phyloP scores from a whole-genome alignment of 208 protist genomes.

The Leishmania major region DNA sequence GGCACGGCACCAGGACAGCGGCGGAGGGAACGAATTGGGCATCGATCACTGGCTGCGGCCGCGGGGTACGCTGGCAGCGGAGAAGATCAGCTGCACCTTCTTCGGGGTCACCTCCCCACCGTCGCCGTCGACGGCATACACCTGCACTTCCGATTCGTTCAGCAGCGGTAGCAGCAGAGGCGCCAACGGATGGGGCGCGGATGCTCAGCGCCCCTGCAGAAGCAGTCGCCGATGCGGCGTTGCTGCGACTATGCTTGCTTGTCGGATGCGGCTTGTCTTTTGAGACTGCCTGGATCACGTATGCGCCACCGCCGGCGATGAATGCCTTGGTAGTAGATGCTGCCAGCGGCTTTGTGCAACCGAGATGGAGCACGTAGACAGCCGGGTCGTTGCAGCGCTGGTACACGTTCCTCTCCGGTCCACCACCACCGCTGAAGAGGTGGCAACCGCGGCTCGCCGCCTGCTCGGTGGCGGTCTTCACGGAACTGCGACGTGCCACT shows the following conservation, averaged over 20 bases:
- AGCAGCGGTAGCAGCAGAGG: constrained; percentile 34
- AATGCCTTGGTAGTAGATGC: constrained; percentile 19
- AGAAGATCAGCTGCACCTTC: constrained; percentile 15
- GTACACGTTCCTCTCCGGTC: constrained; percentile 22
- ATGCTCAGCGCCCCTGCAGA: constrained; percentile 19
- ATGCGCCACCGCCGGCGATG: constrained; percentile 25
- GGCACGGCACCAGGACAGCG: constrained; percentile 10
- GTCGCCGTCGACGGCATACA: constrained; percentile 30
- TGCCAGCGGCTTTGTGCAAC: constrained; percentile 31
- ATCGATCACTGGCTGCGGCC: constrained; percentile 20
- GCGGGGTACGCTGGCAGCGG: not conserved
- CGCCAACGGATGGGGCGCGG: constrained; percentile 41
- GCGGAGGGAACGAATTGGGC: constrained; percentile 35
- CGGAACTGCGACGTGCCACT: constrained; percentile 20
- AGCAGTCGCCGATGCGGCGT: not conserved
- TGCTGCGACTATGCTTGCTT: not conserved
- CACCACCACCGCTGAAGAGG: not conserved
- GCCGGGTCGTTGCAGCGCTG: constrained; percentile 22
- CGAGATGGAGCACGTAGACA: constrained; percentile 40
- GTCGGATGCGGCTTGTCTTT: constrained; percentile 1
- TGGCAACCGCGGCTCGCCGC: not conserved
- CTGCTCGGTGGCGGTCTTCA: not conserved
- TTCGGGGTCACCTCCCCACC: not conserved
- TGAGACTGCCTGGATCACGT: constrained; percentile 21
- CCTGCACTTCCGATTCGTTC: constrained; percentile 28